phyloP scores from a whole-genome alignment of 805 yeast species.

The Wickerhamiella nectarea region DNA sequence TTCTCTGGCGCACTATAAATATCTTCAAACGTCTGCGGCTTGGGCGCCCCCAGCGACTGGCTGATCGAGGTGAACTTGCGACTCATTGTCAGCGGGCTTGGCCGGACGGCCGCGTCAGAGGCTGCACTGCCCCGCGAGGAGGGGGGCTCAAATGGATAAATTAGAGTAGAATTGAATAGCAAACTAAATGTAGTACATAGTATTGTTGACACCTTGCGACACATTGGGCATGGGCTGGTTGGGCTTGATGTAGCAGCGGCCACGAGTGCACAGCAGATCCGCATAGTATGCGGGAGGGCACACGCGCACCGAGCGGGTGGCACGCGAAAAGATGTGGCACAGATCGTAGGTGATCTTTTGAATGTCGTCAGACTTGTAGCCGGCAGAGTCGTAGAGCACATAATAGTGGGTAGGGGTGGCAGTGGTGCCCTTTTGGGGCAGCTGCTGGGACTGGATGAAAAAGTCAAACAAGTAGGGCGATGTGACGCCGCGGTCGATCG shows the following conservation, averaged over 20 bases:
- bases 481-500: conserved; percentile 10
- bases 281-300: conserved; percentile 10
- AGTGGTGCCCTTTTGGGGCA: conserved; percentile 9
- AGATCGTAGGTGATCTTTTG: conserved; percentile 9
- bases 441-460: conserved; percentile 9
- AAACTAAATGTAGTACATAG: conserved; percentile 7
- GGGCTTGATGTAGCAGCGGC: conserved; percentile 19
- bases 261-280: conserved; percentile 8
- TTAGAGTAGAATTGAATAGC: too few relatives aligned
- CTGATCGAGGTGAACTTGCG: conserved; percentile 4
- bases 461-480: conserved; percentile 9
- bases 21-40: conserved; percentile 34
- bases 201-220: conserved; percentile 32
- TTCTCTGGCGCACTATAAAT: conserved; percentile 91
- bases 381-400: conserved; percentile 6
- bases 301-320: conserved; percentile 8
- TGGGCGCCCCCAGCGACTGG: conserved; percentile 4
- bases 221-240: conserved; percentile 31
- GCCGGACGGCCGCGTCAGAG: too few relatives aligned
- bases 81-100: neutral
- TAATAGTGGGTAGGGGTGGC: conserved; percentile 9
- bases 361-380: conserved; percentile 7
- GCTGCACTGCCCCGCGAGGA: too few relatives aligned
- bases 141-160: too few relatives aligned
- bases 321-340: conserved; percentile 10